Conservation (phyloP, 75 land plant genomes). For the Sequoiadendron giganteum region DNA sequence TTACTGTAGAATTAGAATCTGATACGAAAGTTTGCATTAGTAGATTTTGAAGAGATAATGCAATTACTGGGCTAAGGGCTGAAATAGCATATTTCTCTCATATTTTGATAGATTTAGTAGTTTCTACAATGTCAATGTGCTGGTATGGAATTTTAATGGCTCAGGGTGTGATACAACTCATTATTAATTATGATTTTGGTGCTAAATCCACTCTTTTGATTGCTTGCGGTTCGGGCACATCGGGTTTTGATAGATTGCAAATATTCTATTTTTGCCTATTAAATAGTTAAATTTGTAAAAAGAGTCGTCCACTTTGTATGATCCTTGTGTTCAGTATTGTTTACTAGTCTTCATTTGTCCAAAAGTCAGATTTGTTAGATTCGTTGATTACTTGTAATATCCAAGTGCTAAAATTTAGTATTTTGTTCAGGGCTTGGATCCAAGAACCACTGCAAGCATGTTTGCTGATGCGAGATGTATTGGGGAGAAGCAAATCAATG, state of each 20-base stretch:
- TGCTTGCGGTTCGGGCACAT: neutral
- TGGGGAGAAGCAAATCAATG: conserved; percentile 67
- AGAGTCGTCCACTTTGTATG: neutral
- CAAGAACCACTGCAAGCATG: conserved; percentile 64
- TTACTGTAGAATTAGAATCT: neutral
- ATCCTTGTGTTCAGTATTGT: neutral
- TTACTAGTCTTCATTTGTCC: neutral
- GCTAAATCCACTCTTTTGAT: neutral
- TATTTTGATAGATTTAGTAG: neutral
- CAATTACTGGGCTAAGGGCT: neutral
- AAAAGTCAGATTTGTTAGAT: neutral
- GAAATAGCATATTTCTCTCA: neutral
- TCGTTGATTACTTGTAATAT: neutral
- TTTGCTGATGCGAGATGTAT: conserved; percentile 71
- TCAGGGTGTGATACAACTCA: neutral
- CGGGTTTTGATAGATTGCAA: neutral
- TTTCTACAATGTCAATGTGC: neutral
- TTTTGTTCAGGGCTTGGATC: conserved; percentile 72
- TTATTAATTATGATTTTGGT: neutral
- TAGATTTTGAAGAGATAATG: neutral
- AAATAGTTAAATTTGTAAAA: neutral
- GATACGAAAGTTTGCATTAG: neutral
- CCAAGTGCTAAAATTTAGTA: neutral
- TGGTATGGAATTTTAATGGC: neutral
- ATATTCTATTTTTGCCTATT: neutral